Conservation (phyloP, 2,329 filamentous ascomycete genomes). For the Cladobotryum mycophilum region DNA sequence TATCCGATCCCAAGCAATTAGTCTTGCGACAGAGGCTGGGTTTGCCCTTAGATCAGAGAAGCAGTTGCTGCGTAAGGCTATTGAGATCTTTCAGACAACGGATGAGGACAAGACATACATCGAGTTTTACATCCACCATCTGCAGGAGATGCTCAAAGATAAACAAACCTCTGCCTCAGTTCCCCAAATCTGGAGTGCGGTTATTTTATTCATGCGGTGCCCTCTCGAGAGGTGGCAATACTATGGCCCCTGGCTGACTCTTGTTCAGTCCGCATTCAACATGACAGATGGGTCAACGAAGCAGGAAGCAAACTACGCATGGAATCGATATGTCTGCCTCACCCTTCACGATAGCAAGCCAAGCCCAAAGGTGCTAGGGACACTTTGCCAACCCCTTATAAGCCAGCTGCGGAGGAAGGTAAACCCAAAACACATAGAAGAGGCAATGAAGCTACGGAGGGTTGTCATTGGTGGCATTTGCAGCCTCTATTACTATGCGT, state of each 20-base stretch:
- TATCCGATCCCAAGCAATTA: conserved; percentile 67
- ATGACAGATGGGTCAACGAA: conserved; percentile 64
- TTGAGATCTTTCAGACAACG: conserved; percentile 52
- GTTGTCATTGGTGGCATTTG: conserved; percentile 64
- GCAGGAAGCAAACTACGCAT: conserved; percentile 73
- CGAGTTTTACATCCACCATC: conserved; percentile 59
- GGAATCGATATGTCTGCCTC: conserved; percentile 77
- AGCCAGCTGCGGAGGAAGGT: conserved; percentile 63
- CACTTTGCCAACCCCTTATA: conserved; percentile 60
- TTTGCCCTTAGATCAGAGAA: conserved; percentile 63
- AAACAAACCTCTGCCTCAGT: conserved; percentile 51
- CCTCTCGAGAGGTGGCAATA: conserved; percentile 64
- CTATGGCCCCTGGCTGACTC: conserved; percentile 65
- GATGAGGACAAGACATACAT: conserved; percentile 56
- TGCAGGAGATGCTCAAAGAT: conserved; percentile 62
- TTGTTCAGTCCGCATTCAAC: conserved; percentile 82
- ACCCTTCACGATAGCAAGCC: conserved; percentile 60
- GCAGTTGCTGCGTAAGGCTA: conserved; percentile 58
- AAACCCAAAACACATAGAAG: conserved; percentile 48
- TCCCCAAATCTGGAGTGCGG: conserved; percentile 82
- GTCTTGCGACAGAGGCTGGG: conserved; percentile 65
- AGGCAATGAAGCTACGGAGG: conserved; percentile 42
- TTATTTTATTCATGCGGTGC: conserved; percentile 70
- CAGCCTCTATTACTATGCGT: conserved; percentile 75
- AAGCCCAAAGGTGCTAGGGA: conserved; percentile 26